These are phyloP conservation scores for Volvox reticuliferus DNA, from an alignment of 139 green algal genomes.

Conservation along the genomic window DNA sequence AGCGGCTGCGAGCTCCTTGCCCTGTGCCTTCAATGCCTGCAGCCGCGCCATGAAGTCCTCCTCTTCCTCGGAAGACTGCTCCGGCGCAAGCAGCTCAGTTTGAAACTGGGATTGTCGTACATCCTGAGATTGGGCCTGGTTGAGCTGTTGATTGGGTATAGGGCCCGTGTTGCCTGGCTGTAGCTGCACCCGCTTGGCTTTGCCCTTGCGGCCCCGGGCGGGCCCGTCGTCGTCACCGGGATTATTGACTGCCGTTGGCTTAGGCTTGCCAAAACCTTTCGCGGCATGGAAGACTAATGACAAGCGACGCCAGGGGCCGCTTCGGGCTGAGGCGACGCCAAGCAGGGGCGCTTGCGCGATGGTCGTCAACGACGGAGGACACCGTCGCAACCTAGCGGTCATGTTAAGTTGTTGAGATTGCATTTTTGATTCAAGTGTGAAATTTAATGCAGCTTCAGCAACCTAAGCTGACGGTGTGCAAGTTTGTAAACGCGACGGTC, in stretches of 20 bases:
- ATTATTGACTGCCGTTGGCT: constrained; percentile 16
- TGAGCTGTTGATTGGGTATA: constrained; percentile 36
- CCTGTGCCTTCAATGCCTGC: constrained; percentile 53
- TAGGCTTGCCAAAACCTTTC: constrained; percentile 55
- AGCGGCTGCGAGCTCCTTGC: constrained; percentile 45
- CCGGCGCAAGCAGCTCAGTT: not conserved
- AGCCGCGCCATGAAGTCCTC: constrained; percentile 64
- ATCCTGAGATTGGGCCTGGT: not conserved
- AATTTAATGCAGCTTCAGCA: too few species aligned
- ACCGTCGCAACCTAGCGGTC: not conserved
- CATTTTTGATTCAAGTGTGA: not conserved
- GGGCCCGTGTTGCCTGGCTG: not conserved
- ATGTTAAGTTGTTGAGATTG: not conserved
- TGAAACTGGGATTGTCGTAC: not conserved
- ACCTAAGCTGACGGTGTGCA: too few species aligned
- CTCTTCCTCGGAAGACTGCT: constrained; percentile 53
- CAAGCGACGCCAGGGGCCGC: not conserved
- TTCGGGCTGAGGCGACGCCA: not conserved
- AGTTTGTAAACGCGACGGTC: too few species aligned
- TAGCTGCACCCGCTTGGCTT: not conserved
- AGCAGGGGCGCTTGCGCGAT: not conserved
- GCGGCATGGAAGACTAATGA: constrained; percentile 32
- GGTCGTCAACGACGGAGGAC: not conserved
- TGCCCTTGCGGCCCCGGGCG: not conserved
- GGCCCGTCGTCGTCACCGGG: not conserved